A percentile compares a stretch with the other conserved stretches of the same genome.
These are phyloP conservation scores for Peterozyma toletana DNA, from an alignment of 805 yeast genomes.

Conservation along the genomic window DNA sequence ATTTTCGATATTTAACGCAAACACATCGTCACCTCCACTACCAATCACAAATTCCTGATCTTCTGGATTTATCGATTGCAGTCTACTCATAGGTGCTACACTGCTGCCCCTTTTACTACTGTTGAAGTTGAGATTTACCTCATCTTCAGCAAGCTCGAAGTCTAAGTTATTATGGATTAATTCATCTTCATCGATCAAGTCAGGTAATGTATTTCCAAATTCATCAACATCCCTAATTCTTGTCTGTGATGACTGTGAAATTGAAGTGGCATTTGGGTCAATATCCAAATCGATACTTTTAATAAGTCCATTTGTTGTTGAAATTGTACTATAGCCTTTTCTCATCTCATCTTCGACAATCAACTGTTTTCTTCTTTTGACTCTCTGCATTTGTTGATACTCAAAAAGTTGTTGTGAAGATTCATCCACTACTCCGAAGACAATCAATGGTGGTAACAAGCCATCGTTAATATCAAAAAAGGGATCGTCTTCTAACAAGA, in stretches of 20 bases:
- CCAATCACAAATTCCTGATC: conserved; percentile 1
- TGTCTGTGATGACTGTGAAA: conserved; percentile 2
- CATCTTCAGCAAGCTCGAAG: conserved; percentile 13
- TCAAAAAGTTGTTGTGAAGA: background rate
- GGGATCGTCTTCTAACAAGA: conserved; percentile 28
- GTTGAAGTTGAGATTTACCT: conserved; percentile 7
- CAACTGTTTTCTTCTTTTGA: no score
- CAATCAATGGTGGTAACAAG: conserved; percentile 16
- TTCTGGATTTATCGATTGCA: conserved; percentile 3
- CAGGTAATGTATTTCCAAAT: background rate
- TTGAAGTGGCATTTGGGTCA: background rate
- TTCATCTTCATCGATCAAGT: background rate
- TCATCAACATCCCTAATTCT: conserved; percentile 9
- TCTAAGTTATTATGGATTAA: conserved; percentile 8
- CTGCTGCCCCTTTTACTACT: background rate
- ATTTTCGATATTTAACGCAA: background rate
- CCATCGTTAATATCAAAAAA: conserved; percentile 25
- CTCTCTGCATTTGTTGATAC: no score
- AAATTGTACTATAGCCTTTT: no score
- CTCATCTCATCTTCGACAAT: no score
- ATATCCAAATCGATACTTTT: no score
- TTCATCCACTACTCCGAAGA: background rate
- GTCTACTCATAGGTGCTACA: background rate
- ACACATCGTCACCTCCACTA: background rate
- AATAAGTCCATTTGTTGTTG: no score